Base-by-base conservation (phyloP, 768 basidiomycete genomes). In the Asterophora parasitica region DNA sequence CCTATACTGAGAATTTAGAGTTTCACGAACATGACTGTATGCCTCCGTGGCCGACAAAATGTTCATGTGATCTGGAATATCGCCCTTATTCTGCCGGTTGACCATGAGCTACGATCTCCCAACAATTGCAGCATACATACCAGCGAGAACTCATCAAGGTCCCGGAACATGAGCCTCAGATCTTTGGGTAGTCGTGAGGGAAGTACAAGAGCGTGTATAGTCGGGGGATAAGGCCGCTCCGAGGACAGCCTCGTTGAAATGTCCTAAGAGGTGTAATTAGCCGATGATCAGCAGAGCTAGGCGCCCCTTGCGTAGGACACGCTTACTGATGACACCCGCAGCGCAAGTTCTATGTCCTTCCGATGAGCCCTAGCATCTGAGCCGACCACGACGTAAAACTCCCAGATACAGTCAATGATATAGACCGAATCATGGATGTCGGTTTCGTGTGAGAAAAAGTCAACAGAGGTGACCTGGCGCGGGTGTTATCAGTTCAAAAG, bases 181-280 rank as follows among this genome's bases (percentile, higher is more conserved):
- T 92, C 90, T 3, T 79, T 61, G 15, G 90, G 90, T 12, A 92
- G 50, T 60, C 77, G 78, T 5, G 88, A 85, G 15, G 90, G 90
- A 20, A 92, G 60, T 16, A 90, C 67, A 3, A 92, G 62, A 34
- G 76, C 80, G 66, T 92, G 90, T 4, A 88, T 74, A 2, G 83
- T 80, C 0, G 90, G 89, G 26, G 68, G 66, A 63, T 85, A 89
- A 4, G 89, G 89, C 47, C 81, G 74, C 17, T 67, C 66, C 0
- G 71, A 50, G 1, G 83, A 77, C n/a, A 74, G 68, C 41, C 66
- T 66, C 34, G 58, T 58, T 2, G 83, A 78, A 54, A 87, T 67
- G 46, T 73, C 69, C 86, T 90, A 48, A 1, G 26, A 30, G 1
- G 16, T 30, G 43, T 41, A 15, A 23, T 23, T 23, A 23, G 23